Base-by-base conservation (phyloP, 345 rosid species). In the Hibiscus trionum region DNA sequence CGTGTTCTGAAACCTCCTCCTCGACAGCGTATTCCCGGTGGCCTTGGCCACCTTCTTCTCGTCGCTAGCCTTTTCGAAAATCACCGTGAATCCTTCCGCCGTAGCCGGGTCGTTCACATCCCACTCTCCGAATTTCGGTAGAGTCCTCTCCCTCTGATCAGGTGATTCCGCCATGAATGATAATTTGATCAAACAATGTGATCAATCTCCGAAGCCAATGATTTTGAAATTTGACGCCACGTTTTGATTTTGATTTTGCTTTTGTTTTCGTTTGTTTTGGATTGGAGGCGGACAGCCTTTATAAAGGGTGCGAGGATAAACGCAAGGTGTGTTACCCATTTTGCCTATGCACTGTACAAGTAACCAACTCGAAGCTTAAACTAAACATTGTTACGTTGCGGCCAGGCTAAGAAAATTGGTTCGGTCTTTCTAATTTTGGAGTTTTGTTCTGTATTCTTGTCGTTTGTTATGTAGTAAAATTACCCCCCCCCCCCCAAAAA, bases 81-180 rank as follows among this genome's bases (percentile, higher is more conserved):
- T 80, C 35, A 83, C 79, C 42, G 84, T 80, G 59, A 73, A 83
- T 19, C 86, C 86, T 63, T 83, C 86, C 2, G 86, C 80, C 7
- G 84, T 75, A 0, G 84, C 82, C 0, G 86, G 86, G 76, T 83
- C 84, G 67, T 80, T 83, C 73, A 83, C 86, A 59, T 83, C 86
- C 86, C 86, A 83, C 21, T 80, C 86, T 3, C 86, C 86, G 11
- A 80, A 83, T 74, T 72, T 80, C 0, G 86, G 86, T 19, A 83
- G 74, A 3, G 80, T 57, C 50, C 82, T 73, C 68, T 82, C 83
- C 19, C 63, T 72, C 31, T 76, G 83, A 1, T 64, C 75, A 3
- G 83, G 16, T 19, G 58, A 70, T 16, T 80, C 78, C 80, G 39
- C 57, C 71, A 61, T 61, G 24, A 60, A 50, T 31, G 3, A 31